Base-by-base conservation (phyloP, 1,284 basidiomycete species). In the Boletus semigastroideus region DNA sequence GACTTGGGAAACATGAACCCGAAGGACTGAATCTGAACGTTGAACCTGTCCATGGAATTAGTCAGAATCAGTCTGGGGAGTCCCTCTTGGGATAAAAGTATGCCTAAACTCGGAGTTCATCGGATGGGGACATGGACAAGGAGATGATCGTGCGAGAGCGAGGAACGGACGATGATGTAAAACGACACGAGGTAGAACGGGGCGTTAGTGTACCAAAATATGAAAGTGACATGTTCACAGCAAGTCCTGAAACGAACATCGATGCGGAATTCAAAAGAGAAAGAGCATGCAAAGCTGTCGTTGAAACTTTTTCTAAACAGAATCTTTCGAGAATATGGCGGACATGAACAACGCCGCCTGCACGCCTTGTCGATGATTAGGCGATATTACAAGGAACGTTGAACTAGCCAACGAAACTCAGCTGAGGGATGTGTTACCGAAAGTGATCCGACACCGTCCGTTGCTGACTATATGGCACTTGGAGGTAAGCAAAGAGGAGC, bases 261-360 rank as follows among this genome's bases (percentile, higher is more conserved):
- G 11, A 33, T 34, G 40, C 31, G 25, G 50, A 49, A 40, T 51
- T 53, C 48, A 52, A 44, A 55, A 54, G 55, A 67, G 57, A 66
- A 58, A 46, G 45, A 33, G 49, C 48, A n/a, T 45, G 54, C 25
- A 59, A 42, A 52, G 46, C 44, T 56, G 51, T 49, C 5, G 43
- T 30, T 41, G n/a, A 39, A 19, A 59, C 38, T 10, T 19, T 48
- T 64, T 66, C 66, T 37, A 55, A 56, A 58, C 49, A 57, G 62
- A 66, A 67, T 13, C 39, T 31, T 38, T 61, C 54, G 53, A 46
- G 46, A 54, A 60, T 52, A 59, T 28, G 51, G 53, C 63, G 63
- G 63, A 65, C 57, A 65, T 65, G 63, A 65, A 60, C 42, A 52
- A 54, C 46, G 49, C 62, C 49, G 39, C 48, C 47, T 54, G 49